Evolutionary conservation across 306 rosid genomes (phyloP), one percentile per base, ranked within the genome.

Genomic region (Bauhinia variegata): DNA sequence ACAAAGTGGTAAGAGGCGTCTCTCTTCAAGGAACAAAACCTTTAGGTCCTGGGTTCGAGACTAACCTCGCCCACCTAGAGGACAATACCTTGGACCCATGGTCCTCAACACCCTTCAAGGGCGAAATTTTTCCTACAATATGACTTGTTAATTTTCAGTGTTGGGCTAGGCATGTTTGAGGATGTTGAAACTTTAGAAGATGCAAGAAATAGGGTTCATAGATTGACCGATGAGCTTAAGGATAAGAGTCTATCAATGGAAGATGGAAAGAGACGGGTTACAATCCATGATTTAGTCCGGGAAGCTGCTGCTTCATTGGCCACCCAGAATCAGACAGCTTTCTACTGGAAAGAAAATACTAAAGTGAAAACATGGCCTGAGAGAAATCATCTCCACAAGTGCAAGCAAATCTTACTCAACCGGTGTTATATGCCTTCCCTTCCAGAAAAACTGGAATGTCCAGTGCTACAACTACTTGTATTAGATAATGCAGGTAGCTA

Each of bases 111-210:
- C 5, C 2, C 16, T 44, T 44, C 50, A 2, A 11, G 50, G 50
- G 6, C 14, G 14, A 5, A 4, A 11, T 44, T n/a, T 1, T n/a
- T 0, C 13, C 14, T 1, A n/a, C 14, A 11, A 4, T 23, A 3
- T 31, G 13, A 58, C 28, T 32, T 79, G 15, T 37, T 63, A 16
- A 69, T 37, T 6, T 14, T 19, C 39, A 4, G 5, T 11, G 28
- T 55, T 44, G 50, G 73, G 38, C 4, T 15, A 32, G 56, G 64
- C 17, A 6, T 68, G 8, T 18, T 66, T 3, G 8, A 66, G 52
- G 13, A 53, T 52, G 4, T 23, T 14, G 48, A 51, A 11, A 17
- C 60, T 51, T 1, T n/a, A n/a, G n/a, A n/a, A n/a, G n/a, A n/a
- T n/a, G n/a, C n/a, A n/a, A n/a, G n/a, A n/a, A n/a, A n/a, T n/a